A percentile compares a stretch with the other conserved stretches of the same genome.
Conservation (phyloP, 192 early-diverging fungal genomes). For the Mortierella antarctica region DNA sequence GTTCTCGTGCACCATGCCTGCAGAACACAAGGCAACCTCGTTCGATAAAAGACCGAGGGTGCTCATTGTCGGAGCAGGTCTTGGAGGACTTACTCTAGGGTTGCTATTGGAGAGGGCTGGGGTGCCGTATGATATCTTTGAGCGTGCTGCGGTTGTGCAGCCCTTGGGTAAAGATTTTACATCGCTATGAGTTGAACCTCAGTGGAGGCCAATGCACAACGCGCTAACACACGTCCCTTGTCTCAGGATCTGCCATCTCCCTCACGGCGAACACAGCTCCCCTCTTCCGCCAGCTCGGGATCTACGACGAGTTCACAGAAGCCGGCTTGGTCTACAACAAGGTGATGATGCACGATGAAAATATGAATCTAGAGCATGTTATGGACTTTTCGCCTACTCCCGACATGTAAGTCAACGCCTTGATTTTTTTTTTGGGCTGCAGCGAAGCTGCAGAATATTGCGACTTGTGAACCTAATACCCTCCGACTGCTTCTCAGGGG, state of each 20-base stretch:
- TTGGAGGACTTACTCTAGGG: slow-evolving; percentile 17
- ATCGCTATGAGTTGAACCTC: neutral
- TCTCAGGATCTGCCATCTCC: slow-evolving; percentile 8
- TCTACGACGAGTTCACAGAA: slow-evolving; percentile 9
- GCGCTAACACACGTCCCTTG: neutral
- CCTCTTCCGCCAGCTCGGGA: slow-evolving; percentile 11
- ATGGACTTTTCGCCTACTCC: slow-evolving; percentile 2
- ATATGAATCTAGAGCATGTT: neutral
- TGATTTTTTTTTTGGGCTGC: neutral
- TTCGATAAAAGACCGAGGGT: slow-evolving; percentile 4
- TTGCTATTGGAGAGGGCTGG: slow-evolving; percentile 11
- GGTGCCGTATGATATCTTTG: slow-evolving; percentile 16
- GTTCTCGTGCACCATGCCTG: too few relatives aligned
- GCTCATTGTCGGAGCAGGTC: slow-evolving; percentile 24
- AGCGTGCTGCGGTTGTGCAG: neutral
- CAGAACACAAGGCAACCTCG: neutral
- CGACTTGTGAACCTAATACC: neutral
- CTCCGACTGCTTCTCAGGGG: neutral
- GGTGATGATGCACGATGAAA: slow-evolving; percentile 2
- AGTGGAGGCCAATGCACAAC: neutral
- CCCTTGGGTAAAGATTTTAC: slow-evolving; percentile 7
- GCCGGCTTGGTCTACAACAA: neutral
- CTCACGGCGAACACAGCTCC: neutral
- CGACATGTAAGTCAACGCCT: slow-evolving; percentile 3
- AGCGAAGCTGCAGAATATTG: neutral